These are phyloP conservation scores for Blastocystis sp. DNA, from an alignment of 352 stramenopile species.

Conservation along the genomic window DNA sequence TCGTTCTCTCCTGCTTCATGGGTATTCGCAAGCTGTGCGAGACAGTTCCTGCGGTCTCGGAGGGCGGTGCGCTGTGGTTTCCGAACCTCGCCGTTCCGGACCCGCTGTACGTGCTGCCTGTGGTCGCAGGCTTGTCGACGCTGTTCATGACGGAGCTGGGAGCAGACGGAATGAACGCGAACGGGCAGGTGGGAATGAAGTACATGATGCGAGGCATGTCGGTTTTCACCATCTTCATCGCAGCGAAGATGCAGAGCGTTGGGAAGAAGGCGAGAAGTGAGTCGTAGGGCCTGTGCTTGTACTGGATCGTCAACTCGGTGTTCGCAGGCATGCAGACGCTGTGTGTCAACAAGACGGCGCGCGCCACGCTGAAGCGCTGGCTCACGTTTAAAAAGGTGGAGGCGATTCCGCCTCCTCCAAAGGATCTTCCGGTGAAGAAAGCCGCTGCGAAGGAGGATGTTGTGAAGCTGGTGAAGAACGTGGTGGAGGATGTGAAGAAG, in stretches of 20 bases:
- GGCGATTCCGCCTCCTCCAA: not conserved
- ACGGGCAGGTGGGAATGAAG: constrained; percentile 44
- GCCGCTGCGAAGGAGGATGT: not conserved
- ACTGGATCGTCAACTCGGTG: constrained; percentile 26
- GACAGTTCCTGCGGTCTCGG: constrained; percentile 9
- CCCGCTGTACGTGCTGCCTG: constrained; percentile 2
- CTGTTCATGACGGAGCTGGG: constrained; percentile 54
- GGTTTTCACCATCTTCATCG: constrained; percentile 36
- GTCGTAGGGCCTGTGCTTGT: constrained; percentile 25
- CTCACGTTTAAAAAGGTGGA: not conserved
- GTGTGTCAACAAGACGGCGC: not conserved
- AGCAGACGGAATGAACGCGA: constrained; percentile 45
- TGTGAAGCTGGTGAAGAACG: not conserved
- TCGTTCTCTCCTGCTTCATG: constrained; percentile 48
- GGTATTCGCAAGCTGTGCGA: constrained; percentile 51
- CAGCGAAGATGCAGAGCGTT: constrained; percentile 18
- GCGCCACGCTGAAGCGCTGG: not conserved
- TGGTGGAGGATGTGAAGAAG: constrained; percentile 20
- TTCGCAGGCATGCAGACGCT: constrained; percentile 23
- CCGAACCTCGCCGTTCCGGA: constrained; percentile 34
- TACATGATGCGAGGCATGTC: constrained; percentile 55
- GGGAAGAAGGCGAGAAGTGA: not conserved
- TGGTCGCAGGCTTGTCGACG: constrained; percentile 20
- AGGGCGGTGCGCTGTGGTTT: constrained; percentile 38
- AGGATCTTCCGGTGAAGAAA: not conserved